phyloP scores from a whole-genome alignment of 2,329 filamentous ascomycete species.

The Beauveria sp. region DNA sequence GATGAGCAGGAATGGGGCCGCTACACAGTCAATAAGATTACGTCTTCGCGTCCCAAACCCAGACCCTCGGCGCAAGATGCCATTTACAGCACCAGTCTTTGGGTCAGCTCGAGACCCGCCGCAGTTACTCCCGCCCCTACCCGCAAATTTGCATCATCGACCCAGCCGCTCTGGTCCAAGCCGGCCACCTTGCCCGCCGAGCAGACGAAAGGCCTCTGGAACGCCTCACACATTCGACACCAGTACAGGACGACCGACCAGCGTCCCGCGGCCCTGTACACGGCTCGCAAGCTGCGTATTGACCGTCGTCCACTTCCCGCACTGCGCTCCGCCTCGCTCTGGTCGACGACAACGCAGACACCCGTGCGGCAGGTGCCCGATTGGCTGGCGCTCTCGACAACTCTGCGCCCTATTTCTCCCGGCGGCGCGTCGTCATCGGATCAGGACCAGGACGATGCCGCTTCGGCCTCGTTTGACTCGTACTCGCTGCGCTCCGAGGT shows the following conservation, averaged over 20 bases:
- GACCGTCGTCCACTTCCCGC: conserved; percentile 21
- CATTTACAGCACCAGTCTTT: conserved; percentile 3
- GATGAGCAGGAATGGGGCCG: not conserved
- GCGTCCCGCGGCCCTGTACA: conserved; percentile 26
- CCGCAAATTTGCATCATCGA: not conserved
- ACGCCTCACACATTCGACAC: conserved; percentile 15
- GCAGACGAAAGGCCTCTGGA: conserved; percentile 17
- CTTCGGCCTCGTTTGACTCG: conserved; percentile 2
- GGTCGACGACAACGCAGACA: conserved; percentile 18
- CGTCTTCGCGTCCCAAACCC: conserved; percentile 1
- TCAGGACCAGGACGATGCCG: not conserved
- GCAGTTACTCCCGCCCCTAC: conserved; percentile 9
- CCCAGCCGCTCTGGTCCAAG: conserved; percentile 3
- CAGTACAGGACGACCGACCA: conserved; percentile 25
- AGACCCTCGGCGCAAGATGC: not conserved
- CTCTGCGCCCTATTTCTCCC: not conserved
- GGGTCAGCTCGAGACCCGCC: not conserved
- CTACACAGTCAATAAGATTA: not conserved
- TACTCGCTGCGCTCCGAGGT: conserved; percentile 6
- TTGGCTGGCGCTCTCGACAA: conserved; percentile 13
- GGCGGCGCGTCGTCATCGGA: not conserved
- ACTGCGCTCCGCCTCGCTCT: conserved; percentile 28
- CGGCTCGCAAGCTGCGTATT: conserved; percentile 26
- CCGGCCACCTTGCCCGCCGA: conserved; percentile 3
- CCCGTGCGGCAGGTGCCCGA: conserved; percentile 11